Evolutionary conservation across 345 rosid genomes (phyloP), one percentile per base, ranked within the genome.

Genomic region (Salix exigua): DNA sequence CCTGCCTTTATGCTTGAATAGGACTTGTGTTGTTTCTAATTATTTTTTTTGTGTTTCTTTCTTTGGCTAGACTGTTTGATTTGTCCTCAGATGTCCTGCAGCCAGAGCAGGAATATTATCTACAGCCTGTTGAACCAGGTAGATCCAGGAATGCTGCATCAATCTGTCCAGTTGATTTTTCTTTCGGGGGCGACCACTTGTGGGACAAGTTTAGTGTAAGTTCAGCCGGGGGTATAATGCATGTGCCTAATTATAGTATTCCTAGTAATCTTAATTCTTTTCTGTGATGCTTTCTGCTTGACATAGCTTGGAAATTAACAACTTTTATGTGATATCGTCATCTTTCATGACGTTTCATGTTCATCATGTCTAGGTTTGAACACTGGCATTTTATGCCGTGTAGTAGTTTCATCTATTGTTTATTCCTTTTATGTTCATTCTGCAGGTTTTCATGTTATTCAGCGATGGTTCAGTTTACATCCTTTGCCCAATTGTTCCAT

Each of bases 131-230:
- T 80, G 91, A 89, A 81, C 91, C 91, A 58, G 97, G 98, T 78
- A 80, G 85, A 85, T 90, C 92, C 48, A 90, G 88, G 73, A 88
- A 82, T 77, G 97, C 95, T 76, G 88, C 93, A 53, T 86, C 97
- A 74, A 81, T 92, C 73, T 91, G 91, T 83, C 89, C 98, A 60
- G 97, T 89, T 76, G 94, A 88, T 82, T 96, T 92, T 84, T 83
- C 84, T 78, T 96, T 94, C 66, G 96, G 99, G 46, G 97, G 91
- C 84, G 92, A 90, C 80, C 99, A 92, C 86, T 80, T 96, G 83
- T 94, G 99, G 99, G 97, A 96, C 80, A 86, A 90, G 70, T 91
- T 96, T 82, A 90, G 89, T 78, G 98, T 96, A 89, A 94, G 97
- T 90, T 79, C 31, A 55, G 26, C 62, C 58, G 21, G 11, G 38